Base-by-base conservation (phyloP, 2,329 filamentous ascomycete species). In the Penicillium sp. region DNA sequence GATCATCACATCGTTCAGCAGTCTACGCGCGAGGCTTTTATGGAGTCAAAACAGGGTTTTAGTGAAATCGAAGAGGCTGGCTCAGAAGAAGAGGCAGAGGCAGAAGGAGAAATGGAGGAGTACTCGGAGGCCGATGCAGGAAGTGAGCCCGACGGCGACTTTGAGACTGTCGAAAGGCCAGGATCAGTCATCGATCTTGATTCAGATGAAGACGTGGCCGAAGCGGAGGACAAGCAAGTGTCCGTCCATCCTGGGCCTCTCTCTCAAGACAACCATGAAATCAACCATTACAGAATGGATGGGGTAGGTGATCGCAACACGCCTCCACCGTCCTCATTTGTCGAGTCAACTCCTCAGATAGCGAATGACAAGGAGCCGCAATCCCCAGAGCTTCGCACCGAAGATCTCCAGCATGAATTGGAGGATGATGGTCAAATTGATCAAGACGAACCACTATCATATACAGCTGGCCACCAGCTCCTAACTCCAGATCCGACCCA, bases 401-500 rank as follows among this genome's bases (percentile, higher is more conserved):
- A 23, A 13, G 15, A 42, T 10, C 12, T 42, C 12, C 39, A 42
- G 39, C 39, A n/a, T 9, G 9, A 29, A 8, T 13, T n/a, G n/a
- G 24, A 27, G 17, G 15, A 7, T 17, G 23, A 18, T 15, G 4
- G 3, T 42, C 24, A 12, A 27, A 9, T 17, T 13, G 26, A 30
- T 10, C 20, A n/a, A 23, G 7, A 39, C 32, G 17, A 49, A 30
- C n/a, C 17, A 8, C 20, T 23, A 10, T 40, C 33, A 29, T 30
- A 42, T 33, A 7, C 36, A 9, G 23, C 27, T 27, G 30, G 44
- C 15, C 56, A 50, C 18, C 63, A 61, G 43, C 49, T 62, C 7
- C 27, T 59, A 9, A 65, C 61, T 7, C 58, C 62, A 21, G 60
- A 60, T 29, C 52, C 52, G 34, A 64, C 65, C 1, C 67, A 70